phyloP scores from a whole-genome alignment of 305 asterid genomes.

The Fraxinus latifolia region DNA sequence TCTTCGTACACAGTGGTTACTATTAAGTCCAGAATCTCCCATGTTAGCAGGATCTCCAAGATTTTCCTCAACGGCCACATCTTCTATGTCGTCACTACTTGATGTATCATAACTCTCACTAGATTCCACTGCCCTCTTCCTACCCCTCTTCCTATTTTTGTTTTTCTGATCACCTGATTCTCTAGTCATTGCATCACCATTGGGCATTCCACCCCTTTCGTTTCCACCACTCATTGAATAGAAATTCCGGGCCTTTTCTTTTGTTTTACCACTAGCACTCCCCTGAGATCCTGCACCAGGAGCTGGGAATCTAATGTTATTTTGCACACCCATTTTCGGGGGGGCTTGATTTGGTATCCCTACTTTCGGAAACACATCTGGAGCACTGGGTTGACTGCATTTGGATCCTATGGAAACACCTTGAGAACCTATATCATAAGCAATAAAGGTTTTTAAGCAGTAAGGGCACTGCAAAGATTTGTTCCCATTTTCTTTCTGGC shows the following conservation, averaged over 20 bases:
- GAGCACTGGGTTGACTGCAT: slow-evolving; percentile 25
- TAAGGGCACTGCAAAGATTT: slow-evolving; percentile 31
- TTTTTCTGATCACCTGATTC: slow-evolving; percentile 25
- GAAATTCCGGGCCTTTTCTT: not conserved
- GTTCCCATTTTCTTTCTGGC: slow-evolving; percentile 27
- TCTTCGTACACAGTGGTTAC: slow-evolving; percentile 30
- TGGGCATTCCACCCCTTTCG: slow-evolving; percentile 9
- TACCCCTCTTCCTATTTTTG: slow-evolving; percentile 32
- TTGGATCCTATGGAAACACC: slow-evolving; percentile 18
- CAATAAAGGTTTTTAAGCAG: slow-evolving; percentile 33
- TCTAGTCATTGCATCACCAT: slow-evolving; percentile 18
- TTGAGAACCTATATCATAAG: slow-evolving; percentile 25
- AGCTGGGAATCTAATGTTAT: slow-evolving; percentile 20
- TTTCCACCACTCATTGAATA: slow-evolving; percentile 6
- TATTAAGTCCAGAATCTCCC: slow-evolving; percentile 26
- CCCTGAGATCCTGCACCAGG: slow-evolving; percentile 23
- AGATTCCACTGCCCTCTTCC: slow-evolving; percentile 35
- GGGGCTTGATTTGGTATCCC: slow-evolving; percentile 12
- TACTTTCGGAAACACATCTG: slow-evolving; percentile 25
- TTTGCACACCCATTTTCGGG: slow-evolving; percentile 22
- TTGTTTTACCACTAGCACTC: slow-evolving; percentile 17
- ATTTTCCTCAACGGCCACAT: slow-evolving; percentile 15
- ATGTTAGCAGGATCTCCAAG: slow-evolving; percentile 1
- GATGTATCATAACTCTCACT: slow-evolving; percentile 45
- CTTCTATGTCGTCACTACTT: slow-evolving; percentile 42